Base-by-base conservation (phyloP, 305 asterid species). In the Fraxinus paxiana region DNA sequence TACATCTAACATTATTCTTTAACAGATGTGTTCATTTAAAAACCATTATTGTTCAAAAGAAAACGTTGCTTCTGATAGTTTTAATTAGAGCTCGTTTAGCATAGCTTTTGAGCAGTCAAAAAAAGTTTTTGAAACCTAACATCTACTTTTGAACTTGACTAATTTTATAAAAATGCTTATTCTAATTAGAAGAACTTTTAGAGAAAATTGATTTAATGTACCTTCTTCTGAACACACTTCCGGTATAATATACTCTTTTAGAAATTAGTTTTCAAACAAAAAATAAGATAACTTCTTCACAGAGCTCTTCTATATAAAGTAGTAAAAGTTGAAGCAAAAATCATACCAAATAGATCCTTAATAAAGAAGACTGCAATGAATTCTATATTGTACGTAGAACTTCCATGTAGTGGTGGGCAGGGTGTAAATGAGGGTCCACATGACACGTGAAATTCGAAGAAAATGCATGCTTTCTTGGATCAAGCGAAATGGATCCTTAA, bases 371-470 rank as follows among this genome's bases (percentile, higher is more conserved):
- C 67, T 65, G 81, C 84, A 87, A 80, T 83, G 82, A 76, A 65
- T 63, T 75, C 83, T 78, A 83, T 69, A 63, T 84, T 83, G 83
- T 75, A 46, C 30, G 65, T 33, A 75, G 75, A 80, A 81, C 80
- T 34, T 35, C 54, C 35, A 4, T 59, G 31, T 80, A 26, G 71
- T 7, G 56, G 43, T 7, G 69, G 79, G 73, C 65, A 54, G 77
- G 77, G 83, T 41, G 81, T 75, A 78, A 13, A 24, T 13, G 76
- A 20, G 87, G 88, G 90, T 79, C 90, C 87, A 85, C 75, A n/a
- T 0, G 71, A 80, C 86, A 78, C 88, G 85, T 85, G 85, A 85
- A 83, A 43, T 83, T 85, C 46, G 65, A 71, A 69, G 30, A 30
- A 43, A 80, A 31, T 41, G 24, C 82, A 81, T 67, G 74, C 22